phyloP scores from a whole-genome alignment of 495 filamentous ascomycete species.

The Penicillium salamii region DNA sequence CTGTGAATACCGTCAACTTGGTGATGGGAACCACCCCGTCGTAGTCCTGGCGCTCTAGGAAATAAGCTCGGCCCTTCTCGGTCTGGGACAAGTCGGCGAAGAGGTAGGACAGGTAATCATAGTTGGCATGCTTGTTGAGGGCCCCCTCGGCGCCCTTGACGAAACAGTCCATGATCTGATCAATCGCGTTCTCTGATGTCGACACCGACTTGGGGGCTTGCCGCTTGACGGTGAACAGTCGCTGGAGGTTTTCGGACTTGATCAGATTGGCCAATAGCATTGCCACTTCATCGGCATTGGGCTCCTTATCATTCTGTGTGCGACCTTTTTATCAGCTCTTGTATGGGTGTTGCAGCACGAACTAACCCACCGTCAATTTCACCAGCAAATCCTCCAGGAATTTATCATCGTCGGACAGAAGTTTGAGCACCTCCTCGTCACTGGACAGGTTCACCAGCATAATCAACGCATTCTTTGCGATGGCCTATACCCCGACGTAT shows the following conservation, averaged over 20 bases:
- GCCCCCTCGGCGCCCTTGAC: slow-evolving; percentile 79
- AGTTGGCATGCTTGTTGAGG: slow-evolving; percentile 84
- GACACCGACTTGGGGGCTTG: slow-evolving; percentile 60
- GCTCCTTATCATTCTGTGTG: slow-evolving; percentile 55
- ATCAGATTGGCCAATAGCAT: slow-evolving; percentile 93
- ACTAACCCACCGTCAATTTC: slow-evolving; percentile 69
- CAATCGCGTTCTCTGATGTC: slow-evolving; percentile 65
- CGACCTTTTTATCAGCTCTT: not conserved
- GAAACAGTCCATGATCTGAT: slow-evolving; percentile 93
- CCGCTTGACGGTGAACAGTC: slow-evolving; percentile 63
- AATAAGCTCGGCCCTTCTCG: slow-evolving; percentile 69
- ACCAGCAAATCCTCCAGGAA: slow-evolving; percentile 72
- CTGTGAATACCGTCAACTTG: slow-evolving; percentile 89
- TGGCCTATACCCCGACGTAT: slow-evolving; percentile 55
- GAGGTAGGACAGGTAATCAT: slow-evolving; percentile 87
- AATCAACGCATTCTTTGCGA: slow-evolving; percentile 86
- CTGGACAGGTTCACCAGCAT: slow-evolving; percentile 89
- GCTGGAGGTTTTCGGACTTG: slow-evolving; percentile 71
- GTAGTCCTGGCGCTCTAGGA: slow-evolving; percentile 69
- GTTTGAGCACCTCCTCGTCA: slow-evolving; percentile 68
- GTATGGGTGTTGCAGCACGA: not conserved
- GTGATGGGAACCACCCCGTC: slow-evolving; percentile 77
- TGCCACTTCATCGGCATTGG: slow-evolving; percentile 77
- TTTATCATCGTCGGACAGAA: slow-evolving; percentile 72
- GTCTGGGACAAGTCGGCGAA: slow-evolving; percentile 90